These are phyloP conservation scores for Lagenidium giganteum DNA, from an alignment of 352 stramenopile species.

Conservation along the genomic window DNA sequence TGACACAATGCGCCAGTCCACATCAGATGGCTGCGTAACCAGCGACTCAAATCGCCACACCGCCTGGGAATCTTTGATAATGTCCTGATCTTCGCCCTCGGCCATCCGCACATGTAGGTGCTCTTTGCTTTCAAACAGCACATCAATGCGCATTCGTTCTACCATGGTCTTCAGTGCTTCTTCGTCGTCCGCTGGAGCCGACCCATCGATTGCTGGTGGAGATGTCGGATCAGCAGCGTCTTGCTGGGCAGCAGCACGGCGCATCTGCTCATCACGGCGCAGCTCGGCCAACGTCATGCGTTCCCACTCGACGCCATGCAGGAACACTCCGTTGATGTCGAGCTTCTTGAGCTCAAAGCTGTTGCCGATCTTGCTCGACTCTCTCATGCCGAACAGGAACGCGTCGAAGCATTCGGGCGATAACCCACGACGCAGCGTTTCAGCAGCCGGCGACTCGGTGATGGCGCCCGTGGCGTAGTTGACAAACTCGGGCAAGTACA, in stretches of 20 bases:
- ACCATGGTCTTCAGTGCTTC: slow-evolving; percentile 22
- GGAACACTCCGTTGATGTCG: slow-evolving; percentile 44
- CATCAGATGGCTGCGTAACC: slow-evolving; percentile 39
- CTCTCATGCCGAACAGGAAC: slow-evolving; percentile 46
- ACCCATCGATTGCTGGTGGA: neutral
- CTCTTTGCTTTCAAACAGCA: slow-evolving; percentile 31
- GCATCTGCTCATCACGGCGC: slow-evolving; percentile 33
- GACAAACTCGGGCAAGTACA: slow-evolving; percentile 52
- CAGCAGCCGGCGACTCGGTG: slow-evolving; percentile 27
- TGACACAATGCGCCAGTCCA: slow-evolving; percentile 47
- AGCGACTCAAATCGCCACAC: slow-evolving; percentile 42
- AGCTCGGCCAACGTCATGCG: slow-evolving; percentile 35
- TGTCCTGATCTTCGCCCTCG: slow-evolving; percentile 21
- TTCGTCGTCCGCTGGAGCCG: slow-evolving; percentile 1
- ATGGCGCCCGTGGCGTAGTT: slow-evolving; percentile 38
- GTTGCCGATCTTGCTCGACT: slow-evolving; percentile 42
- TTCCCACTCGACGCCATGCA: slow-evolving; percentile 39
- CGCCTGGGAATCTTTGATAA: slow-evolving; percentile 23
- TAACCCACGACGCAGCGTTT: slow-evolving; percentile 26
- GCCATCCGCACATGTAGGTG: slow-evolving; percentile 28
- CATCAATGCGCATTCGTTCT: slow-evolving; percentile 33
- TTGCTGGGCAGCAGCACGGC: too few relatives aligned
- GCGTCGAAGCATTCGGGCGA: slow-evolving; percentile 42
- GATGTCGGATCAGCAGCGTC: too few relatives aligned
- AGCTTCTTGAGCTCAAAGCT: slow-evolving; percentile 39